A percentile compares a stretch with the other conserved stretches of the same genome.
Evolutionary conservation across 768 basidiomycete genomes (phyloP).

Genomic region (Postia placenta): DNA sequence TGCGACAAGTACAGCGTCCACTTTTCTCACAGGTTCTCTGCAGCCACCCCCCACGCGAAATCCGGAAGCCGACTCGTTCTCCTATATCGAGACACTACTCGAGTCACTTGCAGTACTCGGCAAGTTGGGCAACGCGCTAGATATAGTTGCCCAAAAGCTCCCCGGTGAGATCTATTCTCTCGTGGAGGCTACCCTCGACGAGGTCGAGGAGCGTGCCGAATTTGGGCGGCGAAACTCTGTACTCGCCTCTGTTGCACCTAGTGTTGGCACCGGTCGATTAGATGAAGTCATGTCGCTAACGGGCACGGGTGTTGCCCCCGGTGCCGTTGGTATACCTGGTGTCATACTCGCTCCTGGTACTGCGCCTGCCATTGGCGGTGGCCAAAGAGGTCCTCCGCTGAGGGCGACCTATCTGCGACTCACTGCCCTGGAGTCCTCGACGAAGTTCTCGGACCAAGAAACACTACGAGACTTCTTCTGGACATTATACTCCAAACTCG

Average conservation of each 20-base stretch:
- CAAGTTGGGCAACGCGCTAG: slow-evolving; percentile 78
- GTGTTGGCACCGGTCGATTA: slow-evolving; percentile 6
- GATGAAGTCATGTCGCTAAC: slow-evolving; percentile 14
- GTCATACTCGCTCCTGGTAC: slow-evolving; percentile 12
- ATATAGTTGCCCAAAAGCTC: slow-evolving; percentile 77
- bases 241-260: slow-evolving; percentile 27
- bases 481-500: slow-evolving; percentile 93
- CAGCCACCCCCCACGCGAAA: slow-evolving; percentile 36
- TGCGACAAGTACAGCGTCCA: slow-evolving; percentile 12
- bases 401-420: slow-evolving; percentile 56
- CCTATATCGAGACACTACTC: slow-evolving; percentile 86
- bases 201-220: slow-evolving; percentile 88
- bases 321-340: slow-evolving; percentile 15
- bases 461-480: slow-evolving; percentile 90
- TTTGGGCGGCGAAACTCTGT: slow-evolving; percentile 53
- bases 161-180: slow-evolving; percentile 78
- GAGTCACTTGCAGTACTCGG: slow-evolving; percentile 93
- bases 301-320: slow-evolving; percentile 8
- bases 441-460: slow-evolving; percentile 75
- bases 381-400: slow-evolving; percentile 25
- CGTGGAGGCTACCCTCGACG: slow-evolving; percentile 82
- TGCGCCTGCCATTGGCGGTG: slow-evolving; percentile 6
- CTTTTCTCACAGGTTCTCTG: slow-evolving; percentile 7
- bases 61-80: slow-evolving; percentile 89
- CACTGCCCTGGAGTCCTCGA: slow-evolving; percentile 65